phyloP scores from a whole-genome alignment of 2,329 filamentous ascomycete genomes.

The Epichloe amarillans region DNA sequence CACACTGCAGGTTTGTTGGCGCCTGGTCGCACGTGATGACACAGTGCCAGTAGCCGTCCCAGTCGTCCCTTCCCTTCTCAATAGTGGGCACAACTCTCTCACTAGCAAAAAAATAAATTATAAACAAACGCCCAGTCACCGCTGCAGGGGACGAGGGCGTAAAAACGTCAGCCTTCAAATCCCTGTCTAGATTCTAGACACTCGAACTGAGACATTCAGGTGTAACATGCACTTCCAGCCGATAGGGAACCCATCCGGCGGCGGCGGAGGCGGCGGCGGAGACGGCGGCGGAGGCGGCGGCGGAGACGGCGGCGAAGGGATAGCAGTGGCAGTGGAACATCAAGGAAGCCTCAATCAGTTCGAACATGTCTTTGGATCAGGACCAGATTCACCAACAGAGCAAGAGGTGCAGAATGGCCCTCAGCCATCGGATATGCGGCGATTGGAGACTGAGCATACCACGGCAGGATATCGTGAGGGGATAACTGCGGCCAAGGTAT shows the following conservation, averaged over 20 bases:
- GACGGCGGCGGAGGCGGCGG: conserved; percentile 6
- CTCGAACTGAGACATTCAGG: background rate
- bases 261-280: conserved; percentile 8
- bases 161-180: conserved; percentile 27
- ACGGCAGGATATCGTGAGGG: conserved; percentile 89
- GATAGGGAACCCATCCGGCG: conserved; percentile 15
- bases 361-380: conserved; percentile 25
- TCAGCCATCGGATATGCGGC: conserved; percentile 53
- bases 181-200: background rate
- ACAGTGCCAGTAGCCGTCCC: background rate
- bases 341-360: conserved; percentile 12
- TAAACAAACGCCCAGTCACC: background rate
- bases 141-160: background rate
- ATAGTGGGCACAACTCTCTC: background rate
- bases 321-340: background rate
- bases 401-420: conserved; percentile 7
- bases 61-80: background rate
- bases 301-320: conserved; percentile 6
- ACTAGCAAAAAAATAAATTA: background rate
- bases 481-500: conserved; percentile 59
- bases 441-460: conserved; percentile 61
- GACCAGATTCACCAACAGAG: conserved; percentile 11
- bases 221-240: conserved; percentile 23
- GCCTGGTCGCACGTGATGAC: background rate
- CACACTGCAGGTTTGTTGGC: background rate